Evolutionary conservation across 1,139 yeast genomes (phyloP), one percentile per base, ranked within the genome.

Genomic region (Suhomyces panamericanus): DNA sequence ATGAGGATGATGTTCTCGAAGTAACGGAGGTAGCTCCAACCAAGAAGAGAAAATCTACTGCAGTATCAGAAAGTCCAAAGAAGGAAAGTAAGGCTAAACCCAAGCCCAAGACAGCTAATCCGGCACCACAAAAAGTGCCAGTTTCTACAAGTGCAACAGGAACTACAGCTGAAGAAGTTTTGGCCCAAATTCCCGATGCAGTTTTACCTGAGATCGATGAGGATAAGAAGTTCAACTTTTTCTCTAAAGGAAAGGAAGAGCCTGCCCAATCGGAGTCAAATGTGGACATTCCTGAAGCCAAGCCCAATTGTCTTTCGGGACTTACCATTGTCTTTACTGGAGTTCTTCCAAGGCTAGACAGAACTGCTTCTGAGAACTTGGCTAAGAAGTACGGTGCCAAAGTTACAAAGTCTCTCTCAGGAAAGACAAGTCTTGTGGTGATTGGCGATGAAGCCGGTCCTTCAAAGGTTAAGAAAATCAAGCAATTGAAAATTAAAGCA

Each of bases 391-490:
- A 91, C 57, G 99, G 99, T 13, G 99, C 96, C n/a, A 85, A 85
- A 57, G 96, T 91, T 11, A 88, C 96, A 2, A 81, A 88, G 52
- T 80, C 96, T 0, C 86, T 93, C 27, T 87, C 95, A 43, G 83
- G 89, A 16, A 87, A 85, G 58, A 95, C 99, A 0, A 81, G 89
- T 31, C 74, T 90, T 38, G 96, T 93, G 6, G 97, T 93, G 2
- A 74, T 95, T 27, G 99, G 99, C 6, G 89, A 80, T 41, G 97
- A 93, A 54, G 99, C 99, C 1, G 99, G 99, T 0, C 98, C 99
- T 1, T 83, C 90, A n/a, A 93, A 93, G 64, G 81, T 93, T 39
- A 81, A 82, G 54, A 88, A 85, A 58, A 93, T 95, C 56, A 84
- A 80, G 55, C 78, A 81, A 44, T 69, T 84, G 52, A 78, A 80